These are phyloP conservation scores for Collariella sp. DNA, from an alignment of 495 filamentous ascomycete genomes.

Conservation along the genomic window DNA sequence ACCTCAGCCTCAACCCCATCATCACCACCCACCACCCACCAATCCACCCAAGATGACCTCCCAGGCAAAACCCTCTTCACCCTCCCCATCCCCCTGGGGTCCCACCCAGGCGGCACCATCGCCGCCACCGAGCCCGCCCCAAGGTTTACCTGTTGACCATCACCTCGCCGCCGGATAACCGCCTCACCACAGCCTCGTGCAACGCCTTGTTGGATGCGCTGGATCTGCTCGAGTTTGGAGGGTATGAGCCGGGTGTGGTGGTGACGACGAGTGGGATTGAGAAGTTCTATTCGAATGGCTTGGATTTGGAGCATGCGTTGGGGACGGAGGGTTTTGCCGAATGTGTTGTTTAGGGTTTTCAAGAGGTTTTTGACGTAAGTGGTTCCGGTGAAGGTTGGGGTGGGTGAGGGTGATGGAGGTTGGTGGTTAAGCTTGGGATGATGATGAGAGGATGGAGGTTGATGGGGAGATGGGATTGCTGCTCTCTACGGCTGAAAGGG, in stretches of 20 bases:
- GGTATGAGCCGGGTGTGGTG: slow-evolving; percentile 58
- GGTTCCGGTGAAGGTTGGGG: background rate
- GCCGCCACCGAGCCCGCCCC: slow-evolving; percentile 49
- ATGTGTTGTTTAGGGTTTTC: slow-evolving; percentile 51
- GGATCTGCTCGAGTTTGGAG: slow-evolving; percentile 59
- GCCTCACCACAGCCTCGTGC: slow-evolving; percentile 60
- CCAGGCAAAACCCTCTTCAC: slow-evolving; percentile 29
- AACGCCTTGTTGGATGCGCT: slow-evolving; percentile 57
- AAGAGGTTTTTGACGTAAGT: slow-evolving; percentile 47
- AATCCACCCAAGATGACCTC: slow-evolving; percentile 1
- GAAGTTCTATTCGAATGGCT: slow-evolving; percentile 78
- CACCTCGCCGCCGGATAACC: slow-evolving; percentile 61
- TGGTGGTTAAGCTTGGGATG: background rate
- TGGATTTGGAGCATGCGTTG: slow-evolving; percentile 54
- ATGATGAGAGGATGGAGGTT: background rate
- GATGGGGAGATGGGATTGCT: background rate
- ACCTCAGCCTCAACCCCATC: background rate
- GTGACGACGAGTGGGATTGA: slow-evolving; percentile 63
- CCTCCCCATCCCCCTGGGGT: slow-evolving; percentile 30
- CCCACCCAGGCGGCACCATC: slow-evolving; percentile 43
- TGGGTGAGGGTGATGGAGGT: slow-evolving; percentile 19
- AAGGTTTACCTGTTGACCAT: slow-evolving; percentile 67
- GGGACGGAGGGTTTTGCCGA: slow-evolving; percentile 42
- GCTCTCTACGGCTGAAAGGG: background rate
- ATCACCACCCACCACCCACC: background rate